Conservation (phyloP, 2,329 filamentous ascomycete species). For the Aotearoamyces nothofagi region DNA sequence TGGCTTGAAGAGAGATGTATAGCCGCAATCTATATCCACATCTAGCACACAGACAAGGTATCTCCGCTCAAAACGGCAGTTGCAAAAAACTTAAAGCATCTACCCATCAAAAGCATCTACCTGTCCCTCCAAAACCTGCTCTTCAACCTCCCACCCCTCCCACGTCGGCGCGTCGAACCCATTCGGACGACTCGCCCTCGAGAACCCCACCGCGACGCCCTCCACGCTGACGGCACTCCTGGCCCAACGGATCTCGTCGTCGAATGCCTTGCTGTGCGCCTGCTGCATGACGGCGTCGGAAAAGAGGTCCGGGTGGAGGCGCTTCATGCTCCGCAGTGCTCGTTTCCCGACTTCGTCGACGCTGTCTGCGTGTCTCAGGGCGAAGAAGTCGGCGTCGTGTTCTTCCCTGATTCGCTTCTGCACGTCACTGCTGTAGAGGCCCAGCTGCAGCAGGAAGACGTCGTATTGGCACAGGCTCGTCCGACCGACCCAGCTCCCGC, state of each 20-base stretch:
- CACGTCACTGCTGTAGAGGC: constrained; percentile 34
- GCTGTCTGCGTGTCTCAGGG: constrained; percentile 1
- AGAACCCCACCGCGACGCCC: constrained; percentile 29
- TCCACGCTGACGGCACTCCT: constrained; percentile 11
- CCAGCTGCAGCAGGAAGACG: constrained; percentile 37
- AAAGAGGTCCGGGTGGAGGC: constrained; percentile 1
- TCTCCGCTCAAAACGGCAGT: too few species aligned
- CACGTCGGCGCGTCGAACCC: constrained; percentile 43
- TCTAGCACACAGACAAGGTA: too few species aligned
- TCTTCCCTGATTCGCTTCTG: constrained; percentile 19
- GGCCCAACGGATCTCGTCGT: background rate
- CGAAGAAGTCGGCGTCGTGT: constrained; percentile 2
- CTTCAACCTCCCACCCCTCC: constrained; percentile 31
- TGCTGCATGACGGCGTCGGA: background rate
- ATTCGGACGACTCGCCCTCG: constrained; percentile 28
- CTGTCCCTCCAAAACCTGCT: constrained; percentile 8
- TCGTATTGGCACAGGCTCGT: constrained; percentile 51
- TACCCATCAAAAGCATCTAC: too few species aligned
- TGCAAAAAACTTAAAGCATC: constrained; percentile 1
- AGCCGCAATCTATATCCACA: too few species aligned
- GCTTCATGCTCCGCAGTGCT: constrained; percentile 1
- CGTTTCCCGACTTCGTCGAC: constrained; percentile 2
- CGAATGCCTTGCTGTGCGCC: background rate
- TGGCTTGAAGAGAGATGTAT: too few species aligned
- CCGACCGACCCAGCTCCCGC: constrained; percentile 48